phyloP scores from a whole-genome alignment of 2,329 filamentous ascomycete species.

The Sporothrix mexicana region DNA sequence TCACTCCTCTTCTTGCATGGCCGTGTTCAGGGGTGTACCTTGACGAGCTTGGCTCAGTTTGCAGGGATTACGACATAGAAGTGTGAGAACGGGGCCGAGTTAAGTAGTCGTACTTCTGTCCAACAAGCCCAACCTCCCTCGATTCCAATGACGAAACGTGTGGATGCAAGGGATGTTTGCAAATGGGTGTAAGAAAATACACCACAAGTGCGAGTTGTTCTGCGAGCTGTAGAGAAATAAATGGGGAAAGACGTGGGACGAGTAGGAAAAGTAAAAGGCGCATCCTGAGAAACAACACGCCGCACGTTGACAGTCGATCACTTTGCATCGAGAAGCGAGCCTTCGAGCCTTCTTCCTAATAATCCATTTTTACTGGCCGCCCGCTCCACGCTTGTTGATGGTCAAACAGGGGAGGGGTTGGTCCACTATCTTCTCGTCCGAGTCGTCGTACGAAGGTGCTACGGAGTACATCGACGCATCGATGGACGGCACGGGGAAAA shows the following conservation, averaged over 20 bases:
- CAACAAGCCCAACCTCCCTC: neutral
- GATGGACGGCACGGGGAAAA: neutral
- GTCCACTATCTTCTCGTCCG: too few relatives aligned
- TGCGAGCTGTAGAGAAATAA: neutral
- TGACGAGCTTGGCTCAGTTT: neutral
- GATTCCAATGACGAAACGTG: constrained; percentile 8
- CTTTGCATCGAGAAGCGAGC: too few relatives aligned
- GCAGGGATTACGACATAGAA: too few relatives aligned
- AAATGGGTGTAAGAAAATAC: neutral
- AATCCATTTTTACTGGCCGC: constrained; percentile 18
- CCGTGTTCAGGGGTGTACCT: constrained; percentile 15
- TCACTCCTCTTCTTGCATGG: neutral
- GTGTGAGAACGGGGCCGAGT: neutral
- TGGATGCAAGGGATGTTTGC: constrained; percentile 21
- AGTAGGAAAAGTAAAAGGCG: constrained; percentile 5
- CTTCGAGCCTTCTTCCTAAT: neutral
- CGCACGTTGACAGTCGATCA: constrained; percentile 15
- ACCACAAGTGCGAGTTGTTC: neutral
- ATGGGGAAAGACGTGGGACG: neutral
- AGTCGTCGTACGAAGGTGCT: too few relatives aligned
- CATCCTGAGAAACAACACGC: neutral
- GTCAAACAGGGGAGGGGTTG: constrained; percentile 22
- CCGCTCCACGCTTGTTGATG: constrained; percentile 14
- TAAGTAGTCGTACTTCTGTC: neutral
- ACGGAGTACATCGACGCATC: neutral